A percentile compares a stretch with the other conserved stretches of the same genome.
phyloP scores from a whole-genome alignment of 2,329 filamentous ascomycete species.

The Plectosphaerella cucumerina region DNA sequence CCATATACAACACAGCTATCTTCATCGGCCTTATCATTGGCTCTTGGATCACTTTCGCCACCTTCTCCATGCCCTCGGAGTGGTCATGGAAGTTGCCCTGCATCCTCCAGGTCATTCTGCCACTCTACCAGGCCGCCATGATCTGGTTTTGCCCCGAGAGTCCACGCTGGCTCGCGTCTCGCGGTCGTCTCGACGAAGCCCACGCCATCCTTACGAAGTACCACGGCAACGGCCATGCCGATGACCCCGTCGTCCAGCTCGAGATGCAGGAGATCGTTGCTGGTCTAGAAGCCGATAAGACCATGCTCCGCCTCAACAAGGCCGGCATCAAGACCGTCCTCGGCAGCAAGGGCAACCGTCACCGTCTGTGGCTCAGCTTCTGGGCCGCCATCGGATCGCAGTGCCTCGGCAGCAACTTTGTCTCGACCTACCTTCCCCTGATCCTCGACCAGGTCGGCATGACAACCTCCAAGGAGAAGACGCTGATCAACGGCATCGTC shows the following conservation, averaged over 20 bases:
- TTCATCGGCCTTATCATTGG: slow-evolving; percentile 56
- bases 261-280: slow-evolving; percentile 16
- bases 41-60: slow-evolving; percentile 45
- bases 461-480: slow-evolving; percentile 25
- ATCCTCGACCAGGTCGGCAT: slow-evolving; percentile 31
- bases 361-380: slow-evolving; percentile 3
- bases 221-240: slow-evolving; percentile 34
- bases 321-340: slow-evolving; percentile 39
- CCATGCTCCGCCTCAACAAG: slow-evolving; percentile 57
- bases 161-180: slow-evolving; percentile 50
- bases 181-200: slow-evolving; percentile 22
- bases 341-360: slow-evolving; percentile 9
- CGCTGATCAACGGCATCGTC: slow-evolving; percentile 25
- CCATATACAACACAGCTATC: slow-evolving; percentile 45
- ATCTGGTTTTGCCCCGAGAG: slow-evolving; percentile 28
- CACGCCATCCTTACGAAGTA: slow-evolving; percentile 31
- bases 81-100: slow-evolving; percentile 18
- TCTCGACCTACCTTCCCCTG: slow-evolving; percentile 28
- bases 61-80: slow-evolving; percentile 45
- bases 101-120: slow-evolving; percentile 23
- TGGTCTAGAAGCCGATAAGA: slow-evolving; percentile 33
- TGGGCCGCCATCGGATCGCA: slow-evolving; percentile 20
- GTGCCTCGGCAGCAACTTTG: slow-evolving; percentile 21
- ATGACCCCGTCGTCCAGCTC: slow-evolving; percentile 30
- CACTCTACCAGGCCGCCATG: slow-evolving; percentile 37